Conservation (phyloP, 2,329 filamentous ascomycete genomes). For the Penicillium sp. region DNA sequence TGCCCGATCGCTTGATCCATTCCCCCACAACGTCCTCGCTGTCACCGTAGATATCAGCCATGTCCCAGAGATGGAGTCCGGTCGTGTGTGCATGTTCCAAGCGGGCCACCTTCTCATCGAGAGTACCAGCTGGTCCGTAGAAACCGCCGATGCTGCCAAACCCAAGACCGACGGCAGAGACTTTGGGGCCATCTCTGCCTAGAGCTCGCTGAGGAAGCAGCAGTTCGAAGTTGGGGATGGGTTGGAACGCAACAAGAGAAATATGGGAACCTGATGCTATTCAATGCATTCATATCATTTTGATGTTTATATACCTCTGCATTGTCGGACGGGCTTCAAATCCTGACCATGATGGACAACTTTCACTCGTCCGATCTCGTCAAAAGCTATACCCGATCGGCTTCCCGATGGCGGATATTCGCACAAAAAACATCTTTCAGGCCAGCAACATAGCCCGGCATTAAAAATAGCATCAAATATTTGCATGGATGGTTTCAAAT, state of each 20-base stretch:
- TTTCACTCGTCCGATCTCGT: not conserved
- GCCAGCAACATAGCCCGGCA: not conserved
- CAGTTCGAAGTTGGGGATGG: constrained; percentile 3
- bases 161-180: constrained; percentile 29
- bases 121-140: constrained; percentile 21
- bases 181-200: constrained; percentile 22
- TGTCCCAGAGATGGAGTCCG: constrained; percentile 37
- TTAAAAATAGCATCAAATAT: not conserved
- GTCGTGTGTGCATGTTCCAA: constrained; percentile 35
- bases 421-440: not conserved
- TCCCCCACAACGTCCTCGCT: constrained; percentile 36
- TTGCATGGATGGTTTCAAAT: not conserved
- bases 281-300: not conserved
- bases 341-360: not conserved
- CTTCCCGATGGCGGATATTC: not conserved
- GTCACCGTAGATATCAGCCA: constrained; percentile 35
- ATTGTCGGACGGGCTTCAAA: not conserved
- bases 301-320: not conserved
- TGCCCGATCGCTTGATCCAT: constrained; percentile 44
- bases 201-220: constrained; percentile 14
- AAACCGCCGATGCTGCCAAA: constrained; percentile 23
- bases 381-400: not conserved
- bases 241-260: not conserved
- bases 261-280: not conserved
- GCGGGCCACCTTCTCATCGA: constrained; percentile 19